Evolutionary conservation across 2,329 filamentous ascomycete genomes (phyloP).

Genomic region (Purpureocillium takamizusanense): DNA sequence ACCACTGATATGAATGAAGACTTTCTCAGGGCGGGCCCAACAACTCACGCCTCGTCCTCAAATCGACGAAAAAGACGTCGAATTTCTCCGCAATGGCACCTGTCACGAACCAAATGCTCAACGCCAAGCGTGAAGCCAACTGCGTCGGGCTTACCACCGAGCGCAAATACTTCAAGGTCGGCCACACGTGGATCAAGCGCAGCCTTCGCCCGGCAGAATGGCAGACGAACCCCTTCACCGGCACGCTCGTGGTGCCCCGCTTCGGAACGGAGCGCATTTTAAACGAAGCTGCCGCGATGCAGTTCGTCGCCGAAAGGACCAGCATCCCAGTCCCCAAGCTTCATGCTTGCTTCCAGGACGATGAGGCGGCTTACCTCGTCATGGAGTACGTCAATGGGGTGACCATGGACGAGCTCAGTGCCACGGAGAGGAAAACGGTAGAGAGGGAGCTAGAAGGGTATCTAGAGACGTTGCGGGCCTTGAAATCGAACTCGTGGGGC

Average conservation of each 20-base stretch:
- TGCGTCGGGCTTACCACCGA: slow-evolving; percentile 4
- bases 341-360: slow-evolving; percentile 8
- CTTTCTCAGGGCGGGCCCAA: too few relatives aligned
- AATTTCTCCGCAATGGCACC: slow-evolving; percentile 1
- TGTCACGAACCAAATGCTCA: slow-evolving; percentile 6
- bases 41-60: too few relatives aligned
- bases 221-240: slow-evolving; percentile 3
- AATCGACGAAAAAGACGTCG: too few relatives aligned
- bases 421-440: slow-evolving; percentile 4
- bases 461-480: slow-evolving; percentile 2
- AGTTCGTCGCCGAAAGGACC: slow-evolving; percentile 9
- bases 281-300: slow-evolving; percentile 9
- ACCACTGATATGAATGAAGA: too few relatives aligned
- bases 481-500: slow-evolving; percentile 10
- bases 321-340: slow-evolving; percentile 11
- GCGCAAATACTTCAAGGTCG: slow-evolving; percentile 6
- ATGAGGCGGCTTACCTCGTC: slow-evolving; percentile 3
- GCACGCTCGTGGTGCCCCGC: slow-evolving; percentile 4
- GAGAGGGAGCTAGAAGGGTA: slow-evolving; percentile 8
- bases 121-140: slow-evolving; percentile 3
- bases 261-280: slow-evolving; percentile 9
- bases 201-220: slow-evolving; percentile 6
- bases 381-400: slow-evolving; percentile 5
- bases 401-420: slow-evolving; percentile 1
- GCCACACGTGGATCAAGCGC: slow-evolving; percentile 5